Base-by-base conservation (phyloP, 495 filamentous ascomycete species). In the Aspergillus ellipticus region DNA sequence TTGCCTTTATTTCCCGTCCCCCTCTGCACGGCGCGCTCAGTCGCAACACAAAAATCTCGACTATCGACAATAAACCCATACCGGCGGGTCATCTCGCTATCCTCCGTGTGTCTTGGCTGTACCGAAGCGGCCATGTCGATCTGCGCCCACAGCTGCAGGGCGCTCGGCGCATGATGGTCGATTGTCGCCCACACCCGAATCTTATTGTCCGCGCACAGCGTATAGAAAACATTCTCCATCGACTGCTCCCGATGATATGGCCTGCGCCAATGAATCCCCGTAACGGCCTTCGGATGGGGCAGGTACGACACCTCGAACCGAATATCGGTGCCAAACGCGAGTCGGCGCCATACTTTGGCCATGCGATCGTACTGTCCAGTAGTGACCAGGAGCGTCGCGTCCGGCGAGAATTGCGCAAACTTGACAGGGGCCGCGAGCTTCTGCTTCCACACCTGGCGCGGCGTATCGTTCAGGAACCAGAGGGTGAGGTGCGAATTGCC, bases 301-400 rank as follows among this genome's bases (percentile, higher is more conserved):
- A 99, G 82, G 70, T 99, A 99, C 4, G 85, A 83, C 63, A 92
- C 89, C 62, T 97, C 94, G 67, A 97, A 96, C 28, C 89, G 83
- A 20, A 89, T 88, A 61, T 93, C 85, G 10, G 83, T 80, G 16
- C 89, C 90, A 68, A 90, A 96, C n/a, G 87, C 88, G 17, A 95
- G 73, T 57, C 93, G 79, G 57, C 90, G 82, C 94, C 94, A 99
- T 65, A 97, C 80, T 72, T 97, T 99, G 47, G 93, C 84, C 19
- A 97, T 75, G 39, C 87, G 81, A 65, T 97, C 94, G 66, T 89
- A 84, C 45, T 74, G 73, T 29, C 90, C 90, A 8, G 90, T 83
- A 4, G 90, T 91, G 10, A 92, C 92, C 33, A 96, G 88, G 28
- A 96, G 80, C 7, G 83, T 83, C 17, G 88, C 90, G 67, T 96